Evolutionary conservation across 2,329 filamentous ascomycete genomes (phyloP).

Genomic region (Sporothrix sp.): DNA sequence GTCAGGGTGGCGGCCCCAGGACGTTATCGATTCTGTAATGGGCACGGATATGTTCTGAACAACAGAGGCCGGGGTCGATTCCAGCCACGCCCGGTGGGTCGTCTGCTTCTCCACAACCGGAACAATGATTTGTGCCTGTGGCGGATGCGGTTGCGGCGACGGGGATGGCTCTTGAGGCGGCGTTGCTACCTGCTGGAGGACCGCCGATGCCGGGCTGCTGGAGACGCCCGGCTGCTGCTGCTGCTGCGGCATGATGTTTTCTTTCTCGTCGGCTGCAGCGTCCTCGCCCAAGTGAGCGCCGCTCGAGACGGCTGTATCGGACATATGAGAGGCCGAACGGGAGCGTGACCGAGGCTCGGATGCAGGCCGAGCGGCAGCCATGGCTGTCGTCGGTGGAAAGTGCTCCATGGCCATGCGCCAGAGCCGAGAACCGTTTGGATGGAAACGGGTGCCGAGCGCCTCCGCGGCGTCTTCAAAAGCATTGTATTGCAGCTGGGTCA

Average conservation of each 20-base stretch:
- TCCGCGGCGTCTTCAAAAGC: slow-evolving; percentile 45
- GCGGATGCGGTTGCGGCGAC: neutral
- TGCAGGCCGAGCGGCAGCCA: neutral
- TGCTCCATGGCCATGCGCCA: slow-evolving; percentile 50
- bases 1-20: slow-evolving; percentile 63
- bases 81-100: slow-evolving; percentile 36
- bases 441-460: slow-evolving; percentile 43
- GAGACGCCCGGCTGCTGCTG: neutral
- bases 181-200: neutral
- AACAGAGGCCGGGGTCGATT: slow-evolving; percentile 55
- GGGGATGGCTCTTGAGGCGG: neutral
- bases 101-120: slow-evolving; percentile 6
- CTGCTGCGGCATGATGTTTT: slow-evolving; percentile 9
- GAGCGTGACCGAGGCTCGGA: slow-evolving; percentile 5
- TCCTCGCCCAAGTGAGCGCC: slow-evolving; percentile 6
- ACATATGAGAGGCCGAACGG: slow-evolving; percentile 8
- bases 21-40: slow-evolving; percentile 57
- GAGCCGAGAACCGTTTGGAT: slow-evolving; percentile 39
- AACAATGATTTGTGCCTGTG: slow-evolving; percentile 12
- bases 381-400: slow-evolving; percentile 36
- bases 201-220: neutral
- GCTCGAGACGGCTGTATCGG: slow-evolving; percentile 4
- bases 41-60: slow-evolving; percentile 52
- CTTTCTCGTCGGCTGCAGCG: slow-evolving; percentile 9
- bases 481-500: slow-evolving; percentile 50